Conservation (phyloP, 2,329 filamentous ascomycete species). For the Chaetomiaceae sp. region DNA sequence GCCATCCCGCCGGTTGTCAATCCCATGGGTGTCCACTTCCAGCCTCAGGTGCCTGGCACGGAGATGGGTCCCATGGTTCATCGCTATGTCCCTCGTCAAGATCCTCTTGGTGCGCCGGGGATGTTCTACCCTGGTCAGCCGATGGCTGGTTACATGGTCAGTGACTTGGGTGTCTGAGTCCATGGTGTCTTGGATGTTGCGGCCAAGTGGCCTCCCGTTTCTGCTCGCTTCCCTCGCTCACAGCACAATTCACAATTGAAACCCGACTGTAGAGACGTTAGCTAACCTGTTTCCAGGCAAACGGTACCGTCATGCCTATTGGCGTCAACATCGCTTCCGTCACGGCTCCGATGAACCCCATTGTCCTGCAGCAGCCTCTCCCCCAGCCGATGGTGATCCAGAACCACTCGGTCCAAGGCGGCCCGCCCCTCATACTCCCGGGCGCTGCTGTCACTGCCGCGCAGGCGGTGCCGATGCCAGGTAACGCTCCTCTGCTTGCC, state of each 20-base stretch:
- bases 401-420: conserved; percentile 1
- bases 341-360: conserved; percentile 21
- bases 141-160: conserved; percentile 8
- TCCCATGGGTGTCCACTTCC: conserved; percentile 44
- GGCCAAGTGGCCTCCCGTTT: not conserved
- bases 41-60: conserved; percentile 56
- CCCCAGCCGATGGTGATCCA: conserved; percentile 21
- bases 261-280: not conserved
- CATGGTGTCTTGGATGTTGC: not conserved
- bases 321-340: conserved; percentile 10
- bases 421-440: conserved; percentile 6
- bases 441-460: not conserved
- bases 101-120: conserved; percentile 27
- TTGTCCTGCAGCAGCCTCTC: conserved; percentile 26
- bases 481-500: conserved; percentile 31
- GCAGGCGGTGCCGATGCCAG: conserved; percentile 31
- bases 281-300: conserved; percentile 21
- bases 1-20: conserved; percentile 13
- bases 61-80: conserved; percentile 52
- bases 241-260: not conserved
- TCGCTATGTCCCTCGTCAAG: conserved; percentile 52
- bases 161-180: conserved; percentile 1
- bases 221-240: not conserved
- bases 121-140: conserved; percentile 6
- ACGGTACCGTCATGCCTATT: conserved; percentile 17